Conservation (phyloP, 164 flowering plant species). For the Vitis cinerea region DNA sequence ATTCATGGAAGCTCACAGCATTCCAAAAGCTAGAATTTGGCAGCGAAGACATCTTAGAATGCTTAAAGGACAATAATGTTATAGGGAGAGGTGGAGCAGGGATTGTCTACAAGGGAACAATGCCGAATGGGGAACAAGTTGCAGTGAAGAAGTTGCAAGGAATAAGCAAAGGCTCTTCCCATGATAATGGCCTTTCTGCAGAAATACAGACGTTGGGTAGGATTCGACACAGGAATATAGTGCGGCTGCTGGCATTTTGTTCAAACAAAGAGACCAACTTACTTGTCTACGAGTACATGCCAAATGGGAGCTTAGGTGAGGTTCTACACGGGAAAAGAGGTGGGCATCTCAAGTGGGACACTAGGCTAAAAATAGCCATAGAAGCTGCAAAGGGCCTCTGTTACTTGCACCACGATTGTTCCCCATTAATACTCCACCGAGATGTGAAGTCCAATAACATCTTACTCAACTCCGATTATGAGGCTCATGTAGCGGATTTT, state of each 20-base stretch:
- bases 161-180: conserved; percentile 56
- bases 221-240: conserved; percentile 71
- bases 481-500: conserved; percentile 84
- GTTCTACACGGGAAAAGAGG: conserved; percentile 71
- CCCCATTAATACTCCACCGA: conserved; percentile 65
- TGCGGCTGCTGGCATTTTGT: conserved; percentile 56
- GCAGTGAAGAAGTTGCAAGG: conserved; percentile 68
- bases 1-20: conserved; percentile 68
- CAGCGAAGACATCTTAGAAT: conserved; percentile 52
- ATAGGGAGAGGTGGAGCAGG: conserved; percentile 90
- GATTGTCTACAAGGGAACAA: conserved; percentile 55
- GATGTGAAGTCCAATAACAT: conserved; percentile 85
- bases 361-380: conserved; percentile 58
- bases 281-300: conserved; percentile 82
- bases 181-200: conserved; percentile 65
- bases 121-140: conserved; percentile 58
- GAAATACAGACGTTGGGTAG: conserved; percentile 66
- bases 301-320: conserved; percentile 79
- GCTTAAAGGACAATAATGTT: conserved; percentile 60
- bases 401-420: conserved; percentile 83
- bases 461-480: conserved; percentile 56
- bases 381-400: conserved; percentile 75
- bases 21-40: conserved; percentile 65
- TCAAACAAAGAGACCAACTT: conserved; percentile 65
- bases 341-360: conserved; percentile 55